Conservation (phyloP, 495 filamentous ascomycete species). For the Parachaetomium inaequale region DNA sequence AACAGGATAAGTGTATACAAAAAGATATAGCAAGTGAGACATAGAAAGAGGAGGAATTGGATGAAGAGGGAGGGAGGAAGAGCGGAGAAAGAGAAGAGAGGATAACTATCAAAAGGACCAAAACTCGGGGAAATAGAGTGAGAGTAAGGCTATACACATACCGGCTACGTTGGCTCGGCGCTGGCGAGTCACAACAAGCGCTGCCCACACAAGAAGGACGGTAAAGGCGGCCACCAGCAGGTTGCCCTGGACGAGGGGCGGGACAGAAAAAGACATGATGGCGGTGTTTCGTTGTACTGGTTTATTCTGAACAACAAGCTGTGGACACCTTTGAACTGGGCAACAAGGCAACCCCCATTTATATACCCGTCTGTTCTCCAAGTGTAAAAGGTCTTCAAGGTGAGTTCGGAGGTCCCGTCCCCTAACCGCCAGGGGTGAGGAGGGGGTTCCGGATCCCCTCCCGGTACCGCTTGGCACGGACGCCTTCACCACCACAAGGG, state of each 20-base stretch:
- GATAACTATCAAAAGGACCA: neutral
- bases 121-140: no score
- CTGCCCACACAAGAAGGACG: neutral
- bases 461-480: neutral
- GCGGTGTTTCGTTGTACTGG: neutral
- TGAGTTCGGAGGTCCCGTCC: conserved; percentile 7
- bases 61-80: neutral
- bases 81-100: neutral
- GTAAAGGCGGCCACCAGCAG: neutral
- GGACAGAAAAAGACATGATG: neutral
- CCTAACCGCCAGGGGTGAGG: neutral
- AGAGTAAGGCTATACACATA: neutral
- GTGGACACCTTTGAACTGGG: neutral
- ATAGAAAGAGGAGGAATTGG: neutral
- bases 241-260: neutral
- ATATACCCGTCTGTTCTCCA: neutral
- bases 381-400: neutral
- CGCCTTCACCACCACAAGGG: neutral
- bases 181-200: neutral
- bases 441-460: neutral
- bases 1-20: no score
- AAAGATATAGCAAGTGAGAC: neutral
- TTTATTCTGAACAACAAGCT: neutral
- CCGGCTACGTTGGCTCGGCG: neutral
- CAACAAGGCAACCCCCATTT: neutral